Conservation (phyloP, 2,329 filamentous ascomycete genomes). For the Fusarium sublunatum region DNA sequence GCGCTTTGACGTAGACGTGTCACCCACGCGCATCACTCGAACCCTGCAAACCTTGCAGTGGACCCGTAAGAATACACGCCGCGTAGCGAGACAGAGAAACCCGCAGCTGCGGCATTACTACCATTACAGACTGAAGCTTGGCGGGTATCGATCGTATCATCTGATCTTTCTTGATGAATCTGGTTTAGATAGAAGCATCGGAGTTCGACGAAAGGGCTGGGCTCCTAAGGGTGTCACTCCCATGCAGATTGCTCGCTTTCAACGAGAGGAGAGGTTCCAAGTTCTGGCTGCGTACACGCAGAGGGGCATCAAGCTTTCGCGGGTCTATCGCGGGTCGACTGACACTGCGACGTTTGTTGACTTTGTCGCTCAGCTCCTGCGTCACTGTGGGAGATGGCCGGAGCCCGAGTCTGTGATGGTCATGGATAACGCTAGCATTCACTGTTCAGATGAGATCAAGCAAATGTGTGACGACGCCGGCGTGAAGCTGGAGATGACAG, state of each 20-base stretch:
- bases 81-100: conserved; percentile 6
- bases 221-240: conserved; percentile 16
- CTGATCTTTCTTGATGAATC: conserved; percentile 10
- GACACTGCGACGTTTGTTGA: conserved; percentile 40
- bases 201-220: conserved; percentile 2
- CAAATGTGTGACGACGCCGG: conserved; percentile 43
- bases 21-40: conserved; percentile 4
- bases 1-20: conserved; percentile 10
- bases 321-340: conserved; percentile 45
- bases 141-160: conserved; percentile 6
- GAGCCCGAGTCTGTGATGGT: conserved; percentile 48
- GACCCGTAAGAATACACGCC: conserved; percentile 2
- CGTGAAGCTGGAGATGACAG: conserved; percentile 26
- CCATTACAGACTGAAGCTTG: conserved; percentile 12
- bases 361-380: conserved; percentile 49
- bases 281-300: conserved; percentile 47
- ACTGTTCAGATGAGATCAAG: conserved; percentile 42
- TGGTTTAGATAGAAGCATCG: conserved; percentile 6
- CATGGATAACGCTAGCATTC: conserved; percentile 51
- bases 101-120: conserved; percentile 11
- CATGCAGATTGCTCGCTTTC: conserved; percentile 21
- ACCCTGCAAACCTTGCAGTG: conserved; percentile 4
- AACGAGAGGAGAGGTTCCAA: conserved; percentile 36
- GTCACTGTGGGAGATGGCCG: conserved; percentile 45
- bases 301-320: conserved; percentile 40